Evolutionary conservation across 2,329 filamentous ascomycete genomes (phyloP).

Genomic region (Metarhizium album): DNA sequence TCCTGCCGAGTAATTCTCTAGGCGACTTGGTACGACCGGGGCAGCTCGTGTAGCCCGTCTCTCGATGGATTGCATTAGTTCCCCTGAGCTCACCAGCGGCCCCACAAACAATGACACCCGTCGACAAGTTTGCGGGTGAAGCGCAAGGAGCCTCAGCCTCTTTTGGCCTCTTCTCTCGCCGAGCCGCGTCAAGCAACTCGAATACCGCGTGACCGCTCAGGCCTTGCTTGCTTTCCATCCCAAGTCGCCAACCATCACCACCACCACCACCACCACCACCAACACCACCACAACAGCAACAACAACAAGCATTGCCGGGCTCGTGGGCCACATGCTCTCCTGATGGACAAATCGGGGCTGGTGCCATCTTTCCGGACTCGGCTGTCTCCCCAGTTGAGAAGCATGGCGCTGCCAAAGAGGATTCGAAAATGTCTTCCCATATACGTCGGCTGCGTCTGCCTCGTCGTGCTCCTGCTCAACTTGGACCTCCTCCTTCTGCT

Average conservation of each 20-base stretch:
- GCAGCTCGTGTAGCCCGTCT: background rate
- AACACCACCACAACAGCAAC: too few relatives aligned
- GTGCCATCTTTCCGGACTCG: constrained; percentile 14
- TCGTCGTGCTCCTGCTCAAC: constrained; percentile 37
- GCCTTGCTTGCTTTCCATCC: background rate
- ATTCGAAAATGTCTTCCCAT: constrained; percentile 36
- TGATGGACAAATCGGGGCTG: constrained; percentile 16
- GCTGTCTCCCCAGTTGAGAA: constrained; percentile 17
- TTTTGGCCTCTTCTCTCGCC: too few relatives aligned
- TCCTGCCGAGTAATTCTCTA: too few relatives aligned
- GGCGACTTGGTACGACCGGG: too few relatives aligned
- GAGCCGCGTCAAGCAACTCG: too few relatives aligned
- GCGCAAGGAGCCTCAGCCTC: too few relatives aligned
- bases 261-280: too few relatives aligned
- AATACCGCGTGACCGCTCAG: background rate
- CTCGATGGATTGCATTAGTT: too few relatives aligned
- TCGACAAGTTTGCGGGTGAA: too few relatives aligned
- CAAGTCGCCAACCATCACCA: too few relatives aligned
- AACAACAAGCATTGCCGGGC: background rate
- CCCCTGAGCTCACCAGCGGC: too few relatives aligned
- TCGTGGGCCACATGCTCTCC: background rate
- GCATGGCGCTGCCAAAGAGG: constrained; percentile 32
- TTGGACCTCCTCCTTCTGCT: constrained; percentile 17
- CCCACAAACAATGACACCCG: too few relatives aligned
- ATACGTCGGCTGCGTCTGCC: constrained; percentile 31